phyloP scores from a whole-genome alignment of 495 filamentous ascomycete species.

The Penicillium chermesinum region DNA sequence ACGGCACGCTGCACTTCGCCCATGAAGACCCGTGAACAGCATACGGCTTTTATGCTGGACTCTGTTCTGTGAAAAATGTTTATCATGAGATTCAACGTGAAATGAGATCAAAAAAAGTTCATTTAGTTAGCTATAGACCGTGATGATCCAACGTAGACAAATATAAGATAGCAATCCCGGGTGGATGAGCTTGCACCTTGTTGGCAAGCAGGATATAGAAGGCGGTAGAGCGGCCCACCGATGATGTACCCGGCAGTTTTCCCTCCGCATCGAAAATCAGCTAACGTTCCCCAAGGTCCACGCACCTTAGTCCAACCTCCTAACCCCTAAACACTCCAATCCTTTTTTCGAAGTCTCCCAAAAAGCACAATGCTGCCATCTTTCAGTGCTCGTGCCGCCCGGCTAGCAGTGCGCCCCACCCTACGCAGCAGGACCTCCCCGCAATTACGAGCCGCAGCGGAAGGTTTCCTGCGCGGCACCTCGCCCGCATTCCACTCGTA shows the following conservation, averaged over 20 bases:
- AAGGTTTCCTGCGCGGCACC: too few relatives aligned
- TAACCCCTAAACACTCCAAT: neutral
- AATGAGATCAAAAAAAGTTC: too few relatives aligned
- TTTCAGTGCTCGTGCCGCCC: neutral
- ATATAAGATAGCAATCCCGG: too few relatives aligned
- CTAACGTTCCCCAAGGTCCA: slow-evolving; percentile 5
- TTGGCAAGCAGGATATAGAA: too few relatives aligned
- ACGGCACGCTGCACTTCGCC: slow-evolving; percentile 7
- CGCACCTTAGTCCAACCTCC: neutral
- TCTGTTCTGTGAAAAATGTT: too few relatives aligned
- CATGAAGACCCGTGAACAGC: neutral
- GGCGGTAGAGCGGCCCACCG: too few relatives aligned
- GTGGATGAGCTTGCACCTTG: too few relatives aligned
- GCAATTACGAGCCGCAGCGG: neutral
- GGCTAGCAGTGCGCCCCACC: neutral
- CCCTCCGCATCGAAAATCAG: slow-evolving; percentile 6
- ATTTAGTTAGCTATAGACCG: too few relatives aligned
- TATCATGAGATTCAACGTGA: too few relatives aligned
- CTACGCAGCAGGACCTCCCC: neutral
- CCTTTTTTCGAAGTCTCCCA: neutral
- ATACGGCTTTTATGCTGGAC: too few relatives aligned
- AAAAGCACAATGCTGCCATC: neutral
- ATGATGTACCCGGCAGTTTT: neutral
- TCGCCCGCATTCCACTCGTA: slow-evolving; percentile 29
- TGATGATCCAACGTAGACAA: too few relatives aligned